A percentile compares a stretch with the other conserved stretches of the same genome.
phyloP scores from a whole-genome alignment of 371 early-diverging fungal species.

The Saksenaea vasiformis region DNA sequence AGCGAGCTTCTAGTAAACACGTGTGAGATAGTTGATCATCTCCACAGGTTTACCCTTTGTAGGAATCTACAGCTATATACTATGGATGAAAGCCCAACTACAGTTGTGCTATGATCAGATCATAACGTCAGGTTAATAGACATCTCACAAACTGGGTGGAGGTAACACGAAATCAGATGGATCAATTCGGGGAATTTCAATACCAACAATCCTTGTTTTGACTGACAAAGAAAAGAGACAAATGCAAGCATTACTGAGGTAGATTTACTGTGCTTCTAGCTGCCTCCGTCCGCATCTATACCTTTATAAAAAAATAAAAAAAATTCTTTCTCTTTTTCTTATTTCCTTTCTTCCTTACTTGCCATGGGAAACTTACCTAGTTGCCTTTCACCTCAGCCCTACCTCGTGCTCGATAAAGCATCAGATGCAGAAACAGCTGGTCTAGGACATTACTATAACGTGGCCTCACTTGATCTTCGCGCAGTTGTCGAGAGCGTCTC shows the following conservation, averaged over 20 bases:
- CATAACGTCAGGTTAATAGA: too few species aligned
- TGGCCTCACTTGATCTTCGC: conserved; percentile 10
- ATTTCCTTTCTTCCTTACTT: neutral
- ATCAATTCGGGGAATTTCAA: neutral
- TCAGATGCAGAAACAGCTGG: conserved; percentile 16
- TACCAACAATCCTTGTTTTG: neutral
- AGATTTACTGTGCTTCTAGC: neutral
- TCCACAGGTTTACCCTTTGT: too few species aligned
- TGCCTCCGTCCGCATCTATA: neutral
- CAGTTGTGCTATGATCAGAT: too few species aligned
- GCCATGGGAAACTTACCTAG: conserved; percentile 22
- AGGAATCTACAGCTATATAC: too few species aligned
- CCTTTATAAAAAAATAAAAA: neutral
- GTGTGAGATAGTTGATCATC: too few species aligned
- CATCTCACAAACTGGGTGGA: neutral
- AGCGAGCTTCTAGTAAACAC: too few species aligned
- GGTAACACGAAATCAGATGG: neutral
- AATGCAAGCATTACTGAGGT: neutral
- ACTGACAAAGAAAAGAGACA: neutral
- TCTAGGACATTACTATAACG: conserved; percentile 15
- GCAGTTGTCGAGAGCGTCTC: conserved; percentile 63
- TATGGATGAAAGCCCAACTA: too few species aligned
- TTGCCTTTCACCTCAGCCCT: conserved; percentile 6
- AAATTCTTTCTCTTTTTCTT: conserved; percentile 9
- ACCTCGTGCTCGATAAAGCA: conserved; percentile 5